Conservation (phyloP, 257 asterid genomes). For the Paraleonurus japonicus region DNA sequence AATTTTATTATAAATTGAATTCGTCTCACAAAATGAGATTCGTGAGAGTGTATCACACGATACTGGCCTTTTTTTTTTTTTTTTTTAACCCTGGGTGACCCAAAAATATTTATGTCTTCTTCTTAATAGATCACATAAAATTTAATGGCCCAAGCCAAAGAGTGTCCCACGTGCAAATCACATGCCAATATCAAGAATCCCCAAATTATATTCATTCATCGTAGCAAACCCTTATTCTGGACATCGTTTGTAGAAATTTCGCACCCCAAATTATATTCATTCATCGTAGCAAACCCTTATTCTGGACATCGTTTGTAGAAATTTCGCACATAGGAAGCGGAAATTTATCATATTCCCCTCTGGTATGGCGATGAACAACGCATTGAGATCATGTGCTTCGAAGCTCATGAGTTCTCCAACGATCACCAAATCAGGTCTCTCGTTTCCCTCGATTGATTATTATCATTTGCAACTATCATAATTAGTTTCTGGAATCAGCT, state of each 20-base stretch:
- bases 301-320: too few species aligned
- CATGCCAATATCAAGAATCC: slow-evolving; percentile 18
- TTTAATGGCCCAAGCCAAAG: slow-evolving; percentile 3
- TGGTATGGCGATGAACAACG: slow-evolving; percentile 58
- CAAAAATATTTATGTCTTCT: too few species aligned
- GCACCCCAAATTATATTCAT: background rate
- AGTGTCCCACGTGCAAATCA: slow-evolving; percentile 15
- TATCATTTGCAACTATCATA: background rate
- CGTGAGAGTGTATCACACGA: too few species aligned
- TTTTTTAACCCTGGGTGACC: too few species aligned
- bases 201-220: slow-evolving; percentile 1
- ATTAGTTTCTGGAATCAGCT: background rate
- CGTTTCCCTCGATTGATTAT: background rate
- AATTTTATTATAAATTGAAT: too few species aligned
- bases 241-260: too few species aligned
- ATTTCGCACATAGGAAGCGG: background rate
- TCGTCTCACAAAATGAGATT: too few species aligned
- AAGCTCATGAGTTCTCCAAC: slow-evolving; percentile 48
- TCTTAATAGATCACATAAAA: background rate
- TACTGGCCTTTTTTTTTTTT: too few species aligned
- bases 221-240: slow-evolving; percentile 17
- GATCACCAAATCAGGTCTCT: slow-evolving; percentile 49
- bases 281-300: slow-evolving; percentile 19
- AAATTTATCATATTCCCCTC: background rate
- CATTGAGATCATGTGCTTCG: slow-evolving; percentile 52